Evolutionary conservation across 345 rosid genomes (phyloP).

Genomic region (Trapa incisa): DNA sequence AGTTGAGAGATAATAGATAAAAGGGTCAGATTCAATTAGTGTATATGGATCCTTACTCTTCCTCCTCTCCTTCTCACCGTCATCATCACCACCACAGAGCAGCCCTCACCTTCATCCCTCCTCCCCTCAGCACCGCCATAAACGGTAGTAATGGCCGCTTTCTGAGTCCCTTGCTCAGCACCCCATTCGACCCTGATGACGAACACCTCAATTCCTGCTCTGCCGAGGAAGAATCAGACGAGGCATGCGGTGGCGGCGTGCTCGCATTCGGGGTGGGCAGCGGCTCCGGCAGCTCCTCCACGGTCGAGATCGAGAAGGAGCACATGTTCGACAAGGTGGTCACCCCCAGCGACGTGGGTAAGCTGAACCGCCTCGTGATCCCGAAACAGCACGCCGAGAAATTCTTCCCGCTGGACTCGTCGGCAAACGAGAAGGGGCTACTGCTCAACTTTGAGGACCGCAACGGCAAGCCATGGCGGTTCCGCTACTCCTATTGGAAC

Average conservation of each 20-base stretch:
- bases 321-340: constrained; percentile 50
- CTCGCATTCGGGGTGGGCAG: constrained; percentile 4
- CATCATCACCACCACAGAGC: constrained; percentile 8
- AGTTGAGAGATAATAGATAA: neutral
- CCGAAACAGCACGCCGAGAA: constrained; percentile 68
- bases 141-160: constrained; percentile 9
- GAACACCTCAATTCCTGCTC: constrained; percentile 15
- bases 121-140: constrained; percentile 5
- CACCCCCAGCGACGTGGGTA: constrained; percentile 64
- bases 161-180: constrained; percentile 26
- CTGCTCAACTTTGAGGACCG: constrained; percentile 77
- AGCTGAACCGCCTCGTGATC: constrained; percentile 49
- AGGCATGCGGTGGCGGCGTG: neutral
- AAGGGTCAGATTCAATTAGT: no score
- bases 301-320: constrained; percentile 25
- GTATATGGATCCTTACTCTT: neutral
- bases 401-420: constrained; percentile 67
- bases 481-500: constrained; percentile 91
- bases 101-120: constrained; percentile 6
- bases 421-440: constrained; percentile 64
- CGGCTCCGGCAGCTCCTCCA: constrained; percentile 6
- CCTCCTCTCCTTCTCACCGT: constrained; percentile 13
- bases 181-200: constrained; percentile 12
- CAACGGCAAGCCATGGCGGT: constrained; percentile 66
- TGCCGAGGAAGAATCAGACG: constrained; percentile 2